Percentiles rank a stretch among this genome's conserved stretches.
phyloP scores from a whole-genome alignment of 1,284 basidiomycete species.

The Rhodofomes roseus region DNA sequence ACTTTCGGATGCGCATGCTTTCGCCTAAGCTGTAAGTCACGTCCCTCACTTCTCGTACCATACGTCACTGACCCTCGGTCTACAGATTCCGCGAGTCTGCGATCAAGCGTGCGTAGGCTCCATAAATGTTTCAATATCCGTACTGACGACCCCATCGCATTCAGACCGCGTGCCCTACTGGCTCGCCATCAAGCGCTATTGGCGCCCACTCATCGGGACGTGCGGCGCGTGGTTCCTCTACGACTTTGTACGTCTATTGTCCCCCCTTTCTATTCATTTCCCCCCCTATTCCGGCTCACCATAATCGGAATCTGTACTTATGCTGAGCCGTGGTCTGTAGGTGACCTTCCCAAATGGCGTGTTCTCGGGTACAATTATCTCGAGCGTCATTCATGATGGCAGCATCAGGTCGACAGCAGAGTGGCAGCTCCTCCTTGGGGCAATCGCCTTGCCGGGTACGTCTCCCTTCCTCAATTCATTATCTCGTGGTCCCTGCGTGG shows the following conservation, averaged over 20 bases:
- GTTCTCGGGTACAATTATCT: conserved; percentile 59
- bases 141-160: not conserved
- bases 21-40: conserved; percentile 51
- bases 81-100: conserved; percentile 49
- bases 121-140: not conserved
- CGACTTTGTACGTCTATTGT: conserved; percentile 49
- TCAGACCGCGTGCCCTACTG: conserved; percentile 57
- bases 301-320: not conserved
- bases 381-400: conserved; percentile 48
- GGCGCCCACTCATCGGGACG: conserved; percentile 65
- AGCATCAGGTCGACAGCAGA: conserved; percentile 59
- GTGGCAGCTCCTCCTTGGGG: conserved; percentile 67
- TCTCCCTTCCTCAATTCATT: not conserved
- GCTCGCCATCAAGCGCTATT: conserved; percentile 63
- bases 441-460: conserved; percentile 63
- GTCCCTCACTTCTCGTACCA: not conserved
- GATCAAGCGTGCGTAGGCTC: conserved; percentile 48
- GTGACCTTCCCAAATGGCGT: conserved; percentile 72
- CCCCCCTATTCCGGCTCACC: too few relatives aligned
- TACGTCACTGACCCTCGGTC: not conserved
- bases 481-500: too few relatives aligned
- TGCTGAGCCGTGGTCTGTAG: conserved; percentile 21
- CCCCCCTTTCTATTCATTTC: not conserved
- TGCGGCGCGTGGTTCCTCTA: conserved; percentile 75
- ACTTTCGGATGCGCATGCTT: conserved; percentile 71